Base-by-base conservation (phyloP, 2,329 filamentous ascomycete species). In the Penicillium sp. region DNA sequence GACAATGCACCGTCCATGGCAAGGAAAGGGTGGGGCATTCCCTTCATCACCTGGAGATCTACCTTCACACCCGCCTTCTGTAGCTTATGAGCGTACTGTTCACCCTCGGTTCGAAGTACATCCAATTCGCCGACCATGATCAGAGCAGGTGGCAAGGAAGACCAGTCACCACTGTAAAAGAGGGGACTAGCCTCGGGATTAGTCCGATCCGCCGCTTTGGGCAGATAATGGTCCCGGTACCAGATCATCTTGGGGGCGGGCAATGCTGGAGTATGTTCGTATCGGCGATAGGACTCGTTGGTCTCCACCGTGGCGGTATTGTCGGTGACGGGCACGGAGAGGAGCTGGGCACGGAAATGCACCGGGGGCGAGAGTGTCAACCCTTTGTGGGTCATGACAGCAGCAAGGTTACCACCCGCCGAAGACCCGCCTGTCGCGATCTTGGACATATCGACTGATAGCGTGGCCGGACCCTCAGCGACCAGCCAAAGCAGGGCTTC, bases 141-240 rank as follows among this genome's bases (percentile, higher is more conserved):
- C 39, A 79, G 64, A 0, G 82, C 80, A 1, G 73, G 72, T 0
- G 82, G 81, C 47, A 83, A 65, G 46, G 70, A 66, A 2, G 71
- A 66, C 76, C 80, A 84, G 45, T 80, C 75, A 2, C 75, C 76
- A 1, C 65, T 26, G 67, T 79, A 81, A 18, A 84, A 71, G 44
- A 84, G 62, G 2, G 80, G 80, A 43, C 79, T 83, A 0, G 82
- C 80, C 62, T 84, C 81, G 0, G 79, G 77, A 31, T 81, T 70
- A 2, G 63, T 59, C 74, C 79, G 77, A 48, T 77, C 74, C 2
- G 61, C 62, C 23, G 71, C 51, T 39, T 79, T 68, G 0, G 81
- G 81, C 2, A 85, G 73, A 65, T 84, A 85, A 63, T 82, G 79
- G 16, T 75, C 63, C n/a, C 82, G 73, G 61, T 82, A 85, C 82